Percentiles rank a stretch among this genome's conserved stretches.
These are phyloP conservation scores for Blastobotrys ciferrii DNA, from an alignment of 1,139 yeast species.

Conservation along the genomic window DNA sequence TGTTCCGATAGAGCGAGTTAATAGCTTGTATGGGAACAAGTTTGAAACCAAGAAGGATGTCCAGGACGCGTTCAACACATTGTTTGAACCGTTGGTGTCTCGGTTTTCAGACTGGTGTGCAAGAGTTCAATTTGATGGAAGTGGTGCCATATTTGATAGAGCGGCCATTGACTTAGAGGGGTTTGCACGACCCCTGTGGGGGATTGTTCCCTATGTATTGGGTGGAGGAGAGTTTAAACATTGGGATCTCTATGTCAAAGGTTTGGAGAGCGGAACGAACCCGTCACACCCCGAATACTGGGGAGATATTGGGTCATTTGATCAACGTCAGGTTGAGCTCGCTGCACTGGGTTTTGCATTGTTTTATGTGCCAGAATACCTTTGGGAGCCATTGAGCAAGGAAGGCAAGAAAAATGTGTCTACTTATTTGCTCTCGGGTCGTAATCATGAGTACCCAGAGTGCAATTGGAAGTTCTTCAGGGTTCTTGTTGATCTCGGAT, in stretches of 20 bases:
- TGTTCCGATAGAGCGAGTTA: constrained; percentile 7
- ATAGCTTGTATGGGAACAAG: constrained; percentile 18
- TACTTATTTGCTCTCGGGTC: constrained; percentile 27
- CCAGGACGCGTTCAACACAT: constrained; percentile 19
- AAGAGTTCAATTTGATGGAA: constrained; percentile 22
- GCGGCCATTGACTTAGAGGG: constrained; percentile 34
- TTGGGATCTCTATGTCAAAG: constrained; percentile 27
- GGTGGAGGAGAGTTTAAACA: constrained; percentile 35
- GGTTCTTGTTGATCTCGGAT: constrained; percentile 33
- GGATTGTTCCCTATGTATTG: constrained; percentile 32
- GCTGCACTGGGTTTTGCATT: constrained; percentile 37
- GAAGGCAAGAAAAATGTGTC: constrained; percentile 26
- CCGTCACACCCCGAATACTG: constrained; percentile 35
- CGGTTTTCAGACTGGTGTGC: constrained; percentile 24
- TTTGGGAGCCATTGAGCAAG: constrained; percentile 34
- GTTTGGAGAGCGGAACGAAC: constrained; percentile 35
- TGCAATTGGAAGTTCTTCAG: constrained; percentile 38
- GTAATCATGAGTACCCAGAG: constrained; percentile 20
- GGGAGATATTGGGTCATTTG: constrained; percentile 31
- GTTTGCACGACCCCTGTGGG: constrained; percentile 36
- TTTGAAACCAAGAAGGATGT: constrained; percentile 23
- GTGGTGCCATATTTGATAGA: constrained; percentile 29
- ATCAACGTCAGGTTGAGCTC: constrained; percentile 36
- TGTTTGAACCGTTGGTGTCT: constrained; percentile 24
- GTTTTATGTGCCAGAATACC: constrained; percentile 27